Conservation (phyloP, 129 eudicot species). For the Artemisia tridentata region DNA sequence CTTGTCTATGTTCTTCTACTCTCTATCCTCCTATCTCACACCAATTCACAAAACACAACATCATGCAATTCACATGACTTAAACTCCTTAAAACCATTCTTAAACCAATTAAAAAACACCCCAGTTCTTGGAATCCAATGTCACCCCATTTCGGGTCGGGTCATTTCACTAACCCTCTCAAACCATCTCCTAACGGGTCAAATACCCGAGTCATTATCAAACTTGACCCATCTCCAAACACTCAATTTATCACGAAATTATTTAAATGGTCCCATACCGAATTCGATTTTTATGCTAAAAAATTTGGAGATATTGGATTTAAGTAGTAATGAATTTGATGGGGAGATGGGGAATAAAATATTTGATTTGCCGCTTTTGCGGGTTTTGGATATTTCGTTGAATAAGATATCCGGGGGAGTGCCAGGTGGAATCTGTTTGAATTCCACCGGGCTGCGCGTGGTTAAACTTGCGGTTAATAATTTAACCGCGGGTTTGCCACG, state of each 20-base stretch:
- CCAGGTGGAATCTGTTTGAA: conserved; percentile 10
- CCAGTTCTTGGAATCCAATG: neutral
- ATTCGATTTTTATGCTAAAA: neutral
- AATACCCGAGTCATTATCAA: neutral
- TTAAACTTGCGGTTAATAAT: conserved; percentile 1
- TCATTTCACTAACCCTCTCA: neutral
- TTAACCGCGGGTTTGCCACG: neutral
- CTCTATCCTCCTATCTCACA: neutral
- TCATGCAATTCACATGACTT: no score
- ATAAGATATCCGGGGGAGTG: neutral
- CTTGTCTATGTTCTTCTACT: conserved; percentile 1
- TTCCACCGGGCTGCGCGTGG: neutral
- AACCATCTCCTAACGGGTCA: conserved; percentile 1
- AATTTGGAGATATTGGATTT: conserved; percentile 1
- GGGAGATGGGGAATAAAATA: neutral
- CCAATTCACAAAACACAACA: no score
- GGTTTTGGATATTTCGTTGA: neutral
- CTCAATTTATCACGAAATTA: neutral
- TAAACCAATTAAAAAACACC: no score
- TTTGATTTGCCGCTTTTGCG: neutral
- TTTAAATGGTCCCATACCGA: neutral
- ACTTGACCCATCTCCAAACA: neutral
- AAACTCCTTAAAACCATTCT: no score
- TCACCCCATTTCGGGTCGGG: neutral
- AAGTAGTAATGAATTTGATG: conserved; percentile 14